Percentiles rank a stretch among this genome's conserved stretches.
phyloP scores from a whole-genome alignment of 192 early-diverging fungal genomes.

The Entrophospora sp. region DNA sequence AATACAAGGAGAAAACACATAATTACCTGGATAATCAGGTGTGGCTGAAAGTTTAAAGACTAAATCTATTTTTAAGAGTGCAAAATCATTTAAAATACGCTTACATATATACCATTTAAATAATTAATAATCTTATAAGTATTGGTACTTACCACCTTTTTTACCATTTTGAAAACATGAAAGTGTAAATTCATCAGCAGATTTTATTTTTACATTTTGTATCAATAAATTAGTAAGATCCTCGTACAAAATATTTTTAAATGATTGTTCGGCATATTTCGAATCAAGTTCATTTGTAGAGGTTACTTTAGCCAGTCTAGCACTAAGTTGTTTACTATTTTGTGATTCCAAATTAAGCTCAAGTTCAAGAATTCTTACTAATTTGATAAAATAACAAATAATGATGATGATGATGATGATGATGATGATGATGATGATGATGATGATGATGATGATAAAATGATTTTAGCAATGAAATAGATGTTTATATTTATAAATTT shows the following conservation, averaged over 20 bases:
- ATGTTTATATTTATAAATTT: no score
- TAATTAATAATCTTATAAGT: no score
- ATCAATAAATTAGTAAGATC: background rate
- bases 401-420: no score
- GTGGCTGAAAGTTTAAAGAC: no score
- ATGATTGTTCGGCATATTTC: background rate
- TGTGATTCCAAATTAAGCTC: background rate
- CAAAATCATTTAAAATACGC: no score
- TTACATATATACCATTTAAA: no score
- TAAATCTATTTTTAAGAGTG: no score
- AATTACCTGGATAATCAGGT: no score
- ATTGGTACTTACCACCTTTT: background rate
- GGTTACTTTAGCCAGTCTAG: background rate
- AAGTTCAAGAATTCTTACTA: background rate
- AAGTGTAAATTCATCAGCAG: background rate
- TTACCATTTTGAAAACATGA: background rate
- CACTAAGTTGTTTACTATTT: background rate
- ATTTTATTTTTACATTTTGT: background rate
- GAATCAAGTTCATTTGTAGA: background rate
- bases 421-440: no score
- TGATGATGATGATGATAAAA: no score
- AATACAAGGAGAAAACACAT: no score
- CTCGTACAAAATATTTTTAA: background rate
- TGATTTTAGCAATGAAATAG: no score
- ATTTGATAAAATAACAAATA: background rate